phyloP scores from a whole-genome alignment of 2,329 filamentous ascomycete species.

The Cercospora citrullina region DNA sequence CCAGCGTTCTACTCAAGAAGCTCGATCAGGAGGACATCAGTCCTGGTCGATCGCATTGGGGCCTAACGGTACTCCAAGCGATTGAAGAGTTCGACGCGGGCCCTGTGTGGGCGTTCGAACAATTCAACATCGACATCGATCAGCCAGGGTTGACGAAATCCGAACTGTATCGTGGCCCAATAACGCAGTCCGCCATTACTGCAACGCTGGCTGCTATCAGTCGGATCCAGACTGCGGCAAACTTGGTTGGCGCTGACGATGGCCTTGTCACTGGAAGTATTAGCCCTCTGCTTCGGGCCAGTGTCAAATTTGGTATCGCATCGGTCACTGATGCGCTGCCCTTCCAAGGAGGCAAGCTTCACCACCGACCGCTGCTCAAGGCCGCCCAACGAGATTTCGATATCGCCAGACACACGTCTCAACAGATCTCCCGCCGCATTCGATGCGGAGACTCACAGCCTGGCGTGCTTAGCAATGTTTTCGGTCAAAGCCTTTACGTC shows the following conservation, averaged over 20 bases:
- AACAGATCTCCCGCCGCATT: slow-evolving; percentile 46
- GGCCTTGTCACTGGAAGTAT: slow-evolving; percentile 4
- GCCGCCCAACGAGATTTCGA: slow-evolving; percentile 45
- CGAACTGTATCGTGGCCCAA: slow-evolving; percentile 43
- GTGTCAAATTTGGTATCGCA: slow-evolving; percentile 32
- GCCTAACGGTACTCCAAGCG: slow-evolving; percentile 45
- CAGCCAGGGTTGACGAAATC: slow-evolving; percentile 45
- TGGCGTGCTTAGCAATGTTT: slow-evolving; percentile 43
- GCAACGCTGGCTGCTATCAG: slow-evolving; percentile 43
- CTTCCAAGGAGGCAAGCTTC: slow-evolving; percentile 44
- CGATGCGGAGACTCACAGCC: slow-evolving; percentile 48
- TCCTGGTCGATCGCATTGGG: slow-evolving; percentile 46
- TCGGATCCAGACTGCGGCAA: slow-evolving; percentile 39
- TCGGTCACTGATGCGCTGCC: slow-evolving; percentile 41
- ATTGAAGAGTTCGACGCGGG: slow-evolving; percentile 47
- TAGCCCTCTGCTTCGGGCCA: slow-evolving; percentile 33
- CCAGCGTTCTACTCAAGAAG: slow-evolving; percentile 35
- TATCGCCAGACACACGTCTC: slow-evolving; percentile 38
- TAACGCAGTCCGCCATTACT: slow-evolving; percentile 43
- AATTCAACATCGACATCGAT: slow-evolving; percentile 47
- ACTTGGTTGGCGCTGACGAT: slow-evolving; percentile 9
- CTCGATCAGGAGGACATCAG: slow-evolving; percentile 29
- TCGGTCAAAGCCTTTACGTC: slow-evolving; percentile 43
- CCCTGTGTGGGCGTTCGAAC: slow-evolving; percentile 49
- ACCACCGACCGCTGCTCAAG: slow-evolving; percentile 44